Evolutionary conservation across 768 basidiomycete genomes (phyloP).

Genomic region (Tephrocybe sp.): DNA sequence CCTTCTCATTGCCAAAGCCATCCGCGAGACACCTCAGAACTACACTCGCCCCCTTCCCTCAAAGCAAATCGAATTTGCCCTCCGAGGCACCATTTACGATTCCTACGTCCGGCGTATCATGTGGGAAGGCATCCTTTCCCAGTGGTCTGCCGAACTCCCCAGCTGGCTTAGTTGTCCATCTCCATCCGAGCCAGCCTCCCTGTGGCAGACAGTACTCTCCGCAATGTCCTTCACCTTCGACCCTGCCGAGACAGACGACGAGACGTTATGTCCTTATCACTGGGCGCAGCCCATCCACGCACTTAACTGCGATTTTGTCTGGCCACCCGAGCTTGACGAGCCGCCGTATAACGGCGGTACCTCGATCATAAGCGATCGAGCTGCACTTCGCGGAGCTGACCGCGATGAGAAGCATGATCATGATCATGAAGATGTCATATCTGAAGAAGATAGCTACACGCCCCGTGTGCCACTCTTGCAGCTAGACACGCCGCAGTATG

Average conservation of each 20-base stretch:
- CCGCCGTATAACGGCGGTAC: slow-evolving; percentile 35
- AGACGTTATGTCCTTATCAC: slow-evolving; percentile 67
- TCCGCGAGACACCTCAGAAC: slow-evolving; percentile 72
- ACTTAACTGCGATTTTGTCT: slow-evolving; percentile 82
- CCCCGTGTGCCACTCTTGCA: slow-evolving; percentile 47
- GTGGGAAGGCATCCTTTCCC: slow-evolving; percentile 76
- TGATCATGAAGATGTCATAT: slow-evolving; percentile 10
- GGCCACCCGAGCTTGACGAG: slow-evolving; percentile 71
- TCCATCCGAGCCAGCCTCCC: background rate
- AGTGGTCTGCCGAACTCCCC: slow-evolving; percentile 61
- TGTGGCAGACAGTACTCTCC: slow-evolving; percentile 31
- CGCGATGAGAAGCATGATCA: slow-evolving; percentile 16
- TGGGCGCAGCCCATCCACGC: slow-evolving; percentile 76
- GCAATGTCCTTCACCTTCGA: slow-evolving; percentile 17
- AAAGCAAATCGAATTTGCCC: slow-evolving; percentile 59
- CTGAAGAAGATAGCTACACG: slow-evolving; percentile 5
- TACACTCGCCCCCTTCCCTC: slow-evolving; percentile 77
- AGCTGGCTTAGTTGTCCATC: slow-evolving; percentile 64
- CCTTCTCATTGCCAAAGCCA: slow-evolving; percentile 76
- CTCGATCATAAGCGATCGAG: slow-evolving; percentile 3
- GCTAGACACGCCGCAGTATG: slow-evolving; percentile 80
- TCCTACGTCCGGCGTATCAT: slow-evolving; percentile 84
- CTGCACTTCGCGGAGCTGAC: slow-evolving; percentile 2
- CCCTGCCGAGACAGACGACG: slow-evolving; percentile 46
- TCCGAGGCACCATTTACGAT: slow-evolving; percentile 85